Evolutionary conservation across 2,329 filamentous ascomycete species (phyloP).

Genomic region (Sporothrix dimorphospora): DNA sequence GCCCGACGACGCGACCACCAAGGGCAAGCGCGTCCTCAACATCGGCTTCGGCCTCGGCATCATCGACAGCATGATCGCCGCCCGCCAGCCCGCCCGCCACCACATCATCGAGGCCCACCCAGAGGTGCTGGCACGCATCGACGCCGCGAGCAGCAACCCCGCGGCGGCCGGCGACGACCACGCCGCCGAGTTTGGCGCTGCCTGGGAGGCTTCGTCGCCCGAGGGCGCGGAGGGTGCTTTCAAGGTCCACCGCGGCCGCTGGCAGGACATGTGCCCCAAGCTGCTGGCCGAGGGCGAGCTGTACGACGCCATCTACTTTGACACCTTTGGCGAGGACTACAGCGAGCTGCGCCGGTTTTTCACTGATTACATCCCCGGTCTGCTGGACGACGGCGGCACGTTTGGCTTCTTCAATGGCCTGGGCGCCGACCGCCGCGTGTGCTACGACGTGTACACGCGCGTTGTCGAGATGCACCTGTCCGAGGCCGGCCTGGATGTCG

Average conservation of each 20-base stretch:
- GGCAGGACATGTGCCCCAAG: slow-evolving; percentile 77
- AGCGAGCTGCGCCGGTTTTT: slow-evolving; percentile 84
- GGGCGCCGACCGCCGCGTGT: slow-evolving; percentile 87
- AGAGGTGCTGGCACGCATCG: slow-evolving; percentile 69
- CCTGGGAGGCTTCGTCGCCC: slow-evolving; percentile 58
- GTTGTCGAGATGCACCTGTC: slow-evolving; percentile 89
- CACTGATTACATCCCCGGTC: slow-evolving; percentile 77
- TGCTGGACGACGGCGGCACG: slow-evolving; percentile 71
- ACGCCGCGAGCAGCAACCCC: slow-evolving; percentile 47
- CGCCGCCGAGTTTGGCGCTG: slow-evolving; percentile 50
- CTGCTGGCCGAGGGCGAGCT: slow-evolving; percentile 69
- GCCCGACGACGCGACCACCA: slow-evolving; percentile 25
- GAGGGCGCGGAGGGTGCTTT: slow-evolving; percentile 70
- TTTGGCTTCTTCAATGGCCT: slow-evolving; percentile 92
- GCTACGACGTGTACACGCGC: slow-evolving; percentile 94
- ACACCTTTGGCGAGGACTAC: slow-evolving; percentile 97
- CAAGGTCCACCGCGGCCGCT: slow-evolving; percentile 72
- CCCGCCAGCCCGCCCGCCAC: slow-evolving; percentile 67
- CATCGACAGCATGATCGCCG: slow-evolving; percentile 75
- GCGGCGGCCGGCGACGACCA: slow-evolving; percentile 46
- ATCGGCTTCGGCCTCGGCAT: slow-evolving; percentile 93
- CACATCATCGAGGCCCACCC: slow-evolving; percentile 89
- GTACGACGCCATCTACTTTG: slow-evolving; percentile 93
- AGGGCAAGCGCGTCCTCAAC: slow-evolving; percentile 74
- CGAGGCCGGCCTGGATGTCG: slow-evolving; percentile 86